These are phyloP conservation scores for Xylariomycetidae sp. DNA, from an alignment of 2,329 filamentous ascomycete species.

Conservation along the genomic window DNA sequence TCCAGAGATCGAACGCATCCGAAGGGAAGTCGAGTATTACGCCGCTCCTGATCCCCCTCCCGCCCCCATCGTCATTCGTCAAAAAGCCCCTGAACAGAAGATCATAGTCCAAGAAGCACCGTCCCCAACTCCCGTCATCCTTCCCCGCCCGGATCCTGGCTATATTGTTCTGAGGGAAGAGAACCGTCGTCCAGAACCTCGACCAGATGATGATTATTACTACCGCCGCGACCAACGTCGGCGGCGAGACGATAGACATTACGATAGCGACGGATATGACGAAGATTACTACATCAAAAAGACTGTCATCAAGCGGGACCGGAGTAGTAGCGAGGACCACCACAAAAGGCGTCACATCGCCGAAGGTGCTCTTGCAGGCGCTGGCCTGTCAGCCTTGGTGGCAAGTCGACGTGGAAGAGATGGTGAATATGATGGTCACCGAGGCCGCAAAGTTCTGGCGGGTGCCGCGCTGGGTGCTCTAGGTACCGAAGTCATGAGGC, in stretches of 20 bases:
- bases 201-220: slow-evolving; percentile 45
- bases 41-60: slow-evolving; percentile 44
- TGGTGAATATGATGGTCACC: slow-evolving; percentile 45
- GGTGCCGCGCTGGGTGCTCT: slow-evolving; percentile 60
- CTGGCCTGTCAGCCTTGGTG: slow-evolving; percentile 56
- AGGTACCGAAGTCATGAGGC: slow-evolving; percentile 55
- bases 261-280: slow-evolving; percentile 38
- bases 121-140: slow-evolving; percentile 45
- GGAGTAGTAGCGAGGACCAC: slow-evolving; percentile 44
- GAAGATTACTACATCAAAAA: slow-evolving; percentile 42
- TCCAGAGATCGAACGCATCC: slow-evolving; percentile 53
- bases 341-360: slow-evolving; percentile 57
- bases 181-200: slow-evolving; percentile 30
- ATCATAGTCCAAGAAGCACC: slow-evolving; percentile 58
- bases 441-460: slow-evolving; percentile 54
- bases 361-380: slow-evolving; percentile 61
- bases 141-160: slow-evolving; percentile 41
- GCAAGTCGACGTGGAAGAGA: slow-evolving; percentile 48
- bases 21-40: slow-evolving; percentile 60
- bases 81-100: slow-evolving; percentile 51
- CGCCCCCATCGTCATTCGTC: slow-evolving; percentile 52
- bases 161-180: slow-evolving; percentile 41
- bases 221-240: slow-evolving; percentile 37
- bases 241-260: slow-evolving; percentile 32
- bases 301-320: slow-evolving; percentile 44